Evolutionary conservation across 177 flowering plant species (phyloP), one percentile per base, ranked within the genome.

Genomic region (Tripterygium wilfordii): DNA sequence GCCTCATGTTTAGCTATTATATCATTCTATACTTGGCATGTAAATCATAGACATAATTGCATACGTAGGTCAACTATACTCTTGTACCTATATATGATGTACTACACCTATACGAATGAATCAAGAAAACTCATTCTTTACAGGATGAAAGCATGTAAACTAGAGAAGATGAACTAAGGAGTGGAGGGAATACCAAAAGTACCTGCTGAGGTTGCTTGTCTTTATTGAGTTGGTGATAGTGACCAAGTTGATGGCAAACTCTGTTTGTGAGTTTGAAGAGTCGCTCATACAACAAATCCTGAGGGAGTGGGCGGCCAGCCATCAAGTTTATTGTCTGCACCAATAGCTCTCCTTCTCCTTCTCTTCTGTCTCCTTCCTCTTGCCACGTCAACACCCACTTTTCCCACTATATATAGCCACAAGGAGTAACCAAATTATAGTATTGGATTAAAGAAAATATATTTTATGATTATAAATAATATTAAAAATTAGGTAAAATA

Each of bases 291-390:
- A 32, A 0, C 63, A 65, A n/a, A 40, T 65, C 65, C 10, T 74
- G 74, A 4, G 63, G 40, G 1, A 26, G n/a, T 4, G 45, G 48
- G 27, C 36, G 61, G 28, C 71, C 76, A 20, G 63, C 60, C 42
- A 66, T 57, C 5, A 79, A 57, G 43, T 60, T 65, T 40, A 86
- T 68, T 0, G 71, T 80, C 33, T 62, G 64, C 47, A 72, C 85
- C 26, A 82, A 5, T 2, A 89, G 58, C 55, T 76, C 85, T 27
- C 76, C 88, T 41, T 69, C 84, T 26, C 66, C 72, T 47, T 51
- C 16, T 20, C 57, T 36, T 37, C n/a, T 47, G 16, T 65, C 70
- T 17, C 67, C 69, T 12, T 54, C 75, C n/a, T 36, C 46, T 22
- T 58, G 20, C 61, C 59, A 44, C 12, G 25, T 40, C 40, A 31